Percentiles rank a stretch among this genome's conserved stretches.
Conservation (phyloP, 169 alveolate species). For the Babesia ovis region DNA sequence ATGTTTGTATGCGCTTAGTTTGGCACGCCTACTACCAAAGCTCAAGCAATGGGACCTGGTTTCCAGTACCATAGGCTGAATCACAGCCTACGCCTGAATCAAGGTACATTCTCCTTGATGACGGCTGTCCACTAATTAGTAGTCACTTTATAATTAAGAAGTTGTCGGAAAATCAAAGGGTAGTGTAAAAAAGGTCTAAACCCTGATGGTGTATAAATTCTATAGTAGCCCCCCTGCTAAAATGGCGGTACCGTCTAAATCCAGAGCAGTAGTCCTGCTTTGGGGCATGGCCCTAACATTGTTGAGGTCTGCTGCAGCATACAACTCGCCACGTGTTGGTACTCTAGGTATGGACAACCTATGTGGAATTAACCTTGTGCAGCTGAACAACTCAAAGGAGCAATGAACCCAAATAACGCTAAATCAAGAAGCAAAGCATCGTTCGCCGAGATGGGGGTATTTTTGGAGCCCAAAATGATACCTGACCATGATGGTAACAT, state of each 20-base stretch:
- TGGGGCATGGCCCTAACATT: background rate
- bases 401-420: background rate
- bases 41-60: background rate
- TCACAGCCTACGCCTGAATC: background rate
- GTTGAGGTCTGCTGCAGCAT: background rate
- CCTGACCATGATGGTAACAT: conserved; percentile 36
- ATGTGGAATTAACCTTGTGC: background rate
- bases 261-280: background rate
- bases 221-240: too few species aligned
- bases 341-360: background rate
- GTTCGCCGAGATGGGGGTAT: conserved; percentile 62
- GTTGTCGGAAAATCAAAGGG: too few species aligned
- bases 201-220: too few species aligned
- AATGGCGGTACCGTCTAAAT: background rate
- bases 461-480: conserved; percentile 45
- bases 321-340: background rate
- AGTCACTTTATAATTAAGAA: background rate
- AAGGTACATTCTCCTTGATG: background rate
- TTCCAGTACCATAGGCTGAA: background rate
- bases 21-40: background rate
- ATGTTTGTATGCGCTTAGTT: too few species aligned
- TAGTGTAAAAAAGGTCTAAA: too few species aligned
- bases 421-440: background rate
- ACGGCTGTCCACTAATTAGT: background rate
- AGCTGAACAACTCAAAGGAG: background rate